Base-by-base conservation (phyloP, 202 grass and related monocot species). In the Setaria viridis region DNA sequence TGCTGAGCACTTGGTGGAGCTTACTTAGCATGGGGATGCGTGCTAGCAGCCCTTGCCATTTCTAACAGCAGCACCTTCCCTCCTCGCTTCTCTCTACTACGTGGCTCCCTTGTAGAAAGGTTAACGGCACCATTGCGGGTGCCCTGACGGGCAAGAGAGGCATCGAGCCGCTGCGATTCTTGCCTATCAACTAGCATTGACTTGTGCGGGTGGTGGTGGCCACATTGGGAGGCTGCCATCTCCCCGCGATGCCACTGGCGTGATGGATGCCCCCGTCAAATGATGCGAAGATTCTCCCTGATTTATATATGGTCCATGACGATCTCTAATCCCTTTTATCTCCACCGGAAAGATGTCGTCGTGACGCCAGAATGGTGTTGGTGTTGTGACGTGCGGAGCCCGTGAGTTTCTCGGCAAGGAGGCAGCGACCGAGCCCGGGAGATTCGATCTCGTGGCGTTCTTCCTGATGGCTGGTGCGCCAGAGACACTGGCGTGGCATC, bases 171-270 rank as follows among this genome's bases (percentile, higher is more conserved):
- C 39, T 41, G 39, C 39, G 39, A 41, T 41, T 4, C 39, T 41
- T 5, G 39, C 39, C 4, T 4, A 39, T 41, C 39, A 6, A 41
- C 39, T 58, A 75, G 83, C 75, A 16, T 90, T 90, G 83, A 84
- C 64, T 46, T 84, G 60, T 30, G 62, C 25, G 56, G 43, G 42
- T 5, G 47, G 48, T 50, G 30, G 73, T 79, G 57, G 80, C 70
- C 81, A 87, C 62, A 42, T 85, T 84, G 81, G 45, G 81, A 87
- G 89, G 81, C 54, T 91, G 60, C 58, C 46, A 14, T 76, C 62
- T 10, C 39, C 34, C 30, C 60, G 33, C 50, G 13, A 79, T 48
- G 60, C 54, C 60, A 74, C 32, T 62, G 42, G 53, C 25, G 47
- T 56, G 69, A 13, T 32, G 49, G 41, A 35, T 51, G 6, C 0